Base-by-base conservation (phyloP, 108 stramenopile genomes). In the Skeletonema grethae region DNA sequence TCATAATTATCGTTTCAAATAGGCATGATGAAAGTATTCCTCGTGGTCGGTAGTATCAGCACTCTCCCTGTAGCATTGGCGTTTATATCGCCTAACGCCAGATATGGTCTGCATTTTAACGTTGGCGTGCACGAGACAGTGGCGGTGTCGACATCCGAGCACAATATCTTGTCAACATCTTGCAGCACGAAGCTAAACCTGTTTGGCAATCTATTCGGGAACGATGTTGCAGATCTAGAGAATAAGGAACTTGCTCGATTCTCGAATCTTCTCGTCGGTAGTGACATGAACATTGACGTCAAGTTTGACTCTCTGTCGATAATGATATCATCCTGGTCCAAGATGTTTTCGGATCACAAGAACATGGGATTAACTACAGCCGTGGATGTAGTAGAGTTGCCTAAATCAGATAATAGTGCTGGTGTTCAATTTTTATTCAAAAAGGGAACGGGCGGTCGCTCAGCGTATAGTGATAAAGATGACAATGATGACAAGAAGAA, bases 311-410 rank as follows among this genome's bases (percentile, higher is more conserved):
- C 70, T 8, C 20, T 84, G 0, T 55, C 74, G 18, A 80, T 72
- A n/a, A 76, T 84, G 70, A 67, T 45, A 31, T 36, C 36, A 29
- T 50, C 80, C 32, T 80, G 79, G 79, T 39, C 70, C 20, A 61
- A 67, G 13, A 46, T 75, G 25, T 75, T 83, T 63, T 66, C 39
- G 13, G 55, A 35, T 16, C 59, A 46, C 29, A 32, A 83, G 20
- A 50, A 22, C 7, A 84, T 80, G 46, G 62, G 69, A 16, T 36
- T 84, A 31, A 84, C 83, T 4, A 84, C 83, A 25, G 75, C 79
- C 18, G 79, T 84, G 30, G 22, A 48, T 48, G 48, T 84, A 2
- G 62, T 70, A 22, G 35, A 36, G 29, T 69, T 58, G 41, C 48
- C 66, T 28, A 43, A 12, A 53, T 30, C 30, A 41, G 16, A 39